These are phyloP conservation scores for Syzygium oleosum DNA, from an alignment of 345 rosid genomes.

Conservation along the genomic window DNA sequence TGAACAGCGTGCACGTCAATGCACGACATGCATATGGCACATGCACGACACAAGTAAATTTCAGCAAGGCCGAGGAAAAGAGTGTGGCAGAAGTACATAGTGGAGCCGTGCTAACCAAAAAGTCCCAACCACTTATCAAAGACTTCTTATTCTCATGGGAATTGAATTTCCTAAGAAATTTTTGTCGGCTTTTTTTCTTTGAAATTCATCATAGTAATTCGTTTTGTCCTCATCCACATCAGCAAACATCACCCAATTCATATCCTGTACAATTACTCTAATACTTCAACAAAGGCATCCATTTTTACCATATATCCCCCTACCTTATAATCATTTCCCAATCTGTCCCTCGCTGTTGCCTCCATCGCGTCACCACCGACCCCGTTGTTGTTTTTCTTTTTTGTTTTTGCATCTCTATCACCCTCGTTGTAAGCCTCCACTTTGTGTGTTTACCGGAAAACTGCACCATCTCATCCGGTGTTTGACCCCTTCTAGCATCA, in stretches of 20 bases:
- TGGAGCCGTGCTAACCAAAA: not conserved
- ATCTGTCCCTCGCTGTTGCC: not conserved
- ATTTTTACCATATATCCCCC: not conserved
- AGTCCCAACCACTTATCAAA: not conserved
- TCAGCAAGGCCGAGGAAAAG: not conserved
- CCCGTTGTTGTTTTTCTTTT: conserved; percentile 18
- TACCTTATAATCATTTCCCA: not conserved
- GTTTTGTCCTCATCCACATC: not conserved
- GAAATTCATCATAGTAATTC: not conserved
- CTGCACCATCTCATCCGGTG: not conserved
- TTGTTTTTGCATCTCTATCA: not conserved
- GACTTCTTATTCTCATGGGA: not conserved
- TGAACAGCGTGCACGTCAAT: not conserved
- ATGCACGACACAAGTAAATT: not conserved
- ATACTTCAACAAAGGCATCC: not conserved
- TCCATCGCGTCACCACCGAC: conserved; percentile 58
- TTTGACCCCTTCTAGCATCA: not conserved
- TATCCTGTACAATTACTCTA: not conserved
- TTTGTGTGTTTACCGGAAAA: not conserved
- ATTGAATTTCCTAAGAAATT: not conserved
- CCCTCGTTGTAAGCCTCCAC: conserved; percentile 20
- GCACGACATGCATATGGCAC: not conserved
- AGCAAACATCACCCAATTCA: not conserved
- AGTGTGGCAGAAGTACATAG: not conserved
- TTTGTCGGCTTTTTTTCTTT: not conserved